Evolutionary conservation across 2,329 filamentous ascomycete genomes (phyloP).

Genomic region (Aspergillus tamarii): DNA sequence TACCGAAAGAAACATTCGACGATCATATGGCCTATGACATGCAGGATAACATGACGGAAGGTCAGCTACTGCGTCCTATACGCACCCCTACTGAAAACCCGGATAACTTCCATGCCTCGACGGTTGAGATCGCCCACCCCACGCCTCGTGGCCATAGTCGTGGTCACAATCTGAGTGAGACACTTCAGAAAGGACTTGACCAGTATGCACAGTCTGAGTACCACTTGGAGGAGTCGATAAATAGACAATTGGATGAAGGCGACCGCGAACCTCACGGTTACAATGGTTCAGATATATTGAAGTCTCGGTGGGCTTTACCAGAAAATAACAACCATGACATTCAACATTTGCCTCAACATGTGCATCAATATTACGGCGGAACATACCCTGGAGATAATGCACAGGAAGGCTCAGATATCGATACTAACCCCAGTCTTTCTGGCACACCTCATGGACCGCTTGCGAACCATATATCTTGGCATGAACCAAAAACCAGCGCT

Average conservation of each 20-base stretch:
- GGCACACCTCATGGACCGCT: constrained; percentile 59
- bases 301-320: constrained; percentile 43
- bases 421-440: constrained; percentile 73
- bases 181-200: constrained; percentile 80
- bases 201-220: constrained; percentile 70
- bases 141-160: constrained; percentile 59
- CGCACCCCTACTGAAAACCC: constrained; percentile 36
- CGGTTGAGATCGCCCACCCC: constrained; percentile 61
- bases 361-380: constrained; percentile 40
- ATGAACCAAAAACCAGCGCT: constrained; percentile 36
- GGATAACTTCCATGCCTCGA: constrained; percentile 46
- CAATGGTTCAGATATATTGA: constrained; percentile 33
- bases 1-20: constrained; percentile 30
- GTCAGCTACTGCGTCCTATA: constrained; percentile 31
- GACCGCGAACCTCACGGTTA: constrained; percentile 54
- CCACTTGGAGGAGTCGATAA: constrained; percentile 77
- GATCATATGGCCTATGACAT: constrained; percentile 34
- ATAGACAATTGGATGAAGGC: constrained; percentile 76
- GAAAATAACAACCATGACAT: constrained; percentile 31
- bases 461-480: constrained; percentile 36
- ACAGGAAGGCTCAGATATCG: constrained; percentile 66
- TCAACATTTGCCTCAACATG: constrained; percentile 31
- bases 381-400: constrained; percentile 34
- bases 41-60: constrained; percentile 25
- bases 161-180: constrained; percentile 74